Conservation (phyloP, 148 eudicot species). For the Amaranthus palmeri region DNA sequence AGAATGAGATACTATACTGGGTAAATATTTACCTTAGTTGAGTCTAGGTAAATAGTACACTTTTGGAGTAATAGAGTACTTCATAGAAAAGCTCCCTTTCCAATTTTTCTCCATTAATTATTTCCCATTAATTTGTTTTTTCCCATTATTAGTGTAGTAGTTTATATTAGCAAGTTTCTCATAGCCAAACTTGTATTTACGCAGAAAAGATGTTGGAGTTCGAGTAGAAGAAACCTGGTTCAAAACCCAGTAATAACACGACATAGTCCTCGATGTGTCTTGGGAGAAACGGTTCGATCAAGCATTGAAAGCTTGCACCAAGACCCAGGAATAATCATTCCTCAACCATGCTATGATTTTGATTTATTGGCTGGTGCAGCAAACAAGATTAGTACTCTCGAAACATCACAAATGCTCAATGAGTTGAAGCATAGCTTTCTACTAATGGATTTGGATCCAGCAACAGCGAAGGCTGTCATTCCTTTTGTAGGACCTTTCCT, state of each 20-base stretch:
- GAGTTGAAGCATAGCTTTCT: slow-evolving; percentile 31
- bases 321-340: slow-evolving; percentile 13
- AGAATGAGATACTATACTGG: too few species aligned
- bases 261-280: slow-evolving; percentile 27
- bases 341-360: background rate
- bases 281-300: slow-evolving; percentile 19
- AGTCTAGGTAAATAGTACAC: too few species aligned
- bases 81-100: too few species aligned
- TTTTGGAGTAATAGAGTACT: too few species aligned
- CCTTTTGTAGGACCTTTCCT: slow-evolving; percentile 73
- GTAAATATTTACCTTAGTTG: too few species aligned
- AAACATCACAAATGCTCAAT: slow-evolving; percentile 18
- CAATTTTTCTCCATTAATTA: too few species aligned
- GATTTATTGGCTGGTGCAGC: slow-evolving; percentile 1
- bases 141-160: too few species aligned
- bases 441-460: slow-evolving; percentile 68
- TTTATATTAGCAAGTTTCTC: background rate
- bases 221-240: slow-evolving; percentile 23
- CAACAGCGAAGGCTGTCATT: slow-evolving; percentile 69
- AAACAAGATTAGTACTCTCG: background rate
- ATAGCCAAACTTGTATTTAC: background rate
- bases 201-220: slow-evolving; percentile 31
- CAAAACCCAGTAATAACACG: slow-evolving; percentile 10
- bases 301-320: slow-evolving; percentile 20
- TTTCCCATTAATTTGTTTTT: too few species aligned